These are phyloP conservation scores for Leccinellum rugosiceps DNA, from an alignment of 768 basidiomycete species.

Conservation along the genomic window DNA sequence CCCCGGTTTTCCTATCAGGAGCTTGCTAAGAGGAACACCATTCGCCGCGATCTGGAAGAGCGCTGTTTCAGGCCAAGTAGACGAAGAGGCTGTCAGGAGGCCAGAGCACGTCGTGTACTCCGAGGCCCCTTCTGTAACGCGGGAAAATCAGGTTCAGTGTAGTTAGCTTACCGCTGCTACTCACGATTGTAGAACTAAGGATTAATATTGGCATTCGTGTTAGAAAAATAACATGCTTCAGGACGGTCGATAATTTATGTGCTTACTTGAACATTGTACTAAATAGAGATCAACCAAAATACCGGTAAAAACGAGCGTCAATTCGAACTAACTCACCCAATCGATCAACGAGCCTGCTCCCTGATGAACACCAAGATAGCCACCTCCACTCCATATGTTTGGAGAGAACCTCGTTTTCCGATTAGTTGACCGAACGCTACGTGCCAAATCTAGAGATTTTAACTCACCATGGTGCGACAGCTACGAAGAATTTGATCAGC, in stretches of 20 bases:
- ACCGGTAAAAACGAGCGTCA: neutral
- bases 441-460: neutral
- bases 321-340: constrained; percentile 32
- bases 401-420: constrained; percentile 21
- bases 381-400: constrained; percentile 23
- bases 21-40: constrained; percentile 45
- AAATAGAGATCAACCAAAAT: neutral
- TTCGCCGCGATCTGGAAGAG: constrained; percentile 49
- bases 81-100: constrained; percentile 57
- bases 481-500: constrained; percentile 4
- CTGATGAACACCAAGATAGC: constrained; percentile 36
- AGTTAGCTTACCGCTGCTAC: neutral
- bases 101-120: constrained; percentile 65
- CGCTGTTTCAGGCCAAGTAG: constrained; percentile 58
- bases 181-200: constrained; percentile 30
- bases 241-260: neutral
- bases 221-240: neutral
- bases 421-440: neutral
- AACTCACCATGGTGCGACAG: constrained; percentile 22
- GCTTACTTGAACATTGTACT: constrained; percentile 41
- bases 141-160: neutral
- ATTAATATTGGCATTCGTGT: neutral
- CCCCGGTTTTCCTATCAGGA: constrained; percentile 56
- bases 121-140: constrained; percentile 48
- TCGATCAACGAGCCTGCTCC: constrained; percentile 44